phyloP scores from a whole-genome alignment of 2,329 filamentous ascomycete species.

The Ciborinia camelliae region DNA sequence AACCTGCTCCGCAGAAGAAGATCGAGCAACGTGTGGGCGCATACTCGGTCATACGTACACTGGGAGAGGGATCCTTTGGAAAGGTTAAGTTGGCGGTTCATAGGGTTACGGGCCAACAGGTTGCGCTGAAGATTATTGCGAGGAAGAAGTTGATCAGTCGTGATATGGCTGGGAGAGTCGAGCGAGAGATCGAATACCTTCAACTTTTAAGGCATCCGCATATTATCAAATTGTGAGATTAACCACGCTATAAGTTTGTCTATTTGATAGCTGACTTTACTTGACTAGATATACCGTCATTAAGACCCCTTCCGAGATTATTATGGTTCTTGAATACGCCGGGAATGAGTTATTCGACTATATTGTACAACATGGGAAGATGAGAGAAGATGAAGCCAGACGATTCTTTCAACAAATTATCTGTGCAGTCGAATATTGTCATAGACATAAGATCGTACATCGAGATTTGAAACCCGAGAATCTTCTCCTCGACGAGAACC shows the following conservation, averaged over 20 bases:
- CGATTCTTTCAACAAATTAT: constrained; percentile 99
- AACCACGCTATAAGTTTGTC: neutral
- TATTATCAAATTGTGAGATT: constrained; percentile 90
- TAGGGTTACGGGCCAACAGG: constrained; percentile 86
- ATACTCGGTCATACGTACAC: constrained; percentile 84
- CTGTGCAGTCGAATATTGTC: constrained; percentile 97
- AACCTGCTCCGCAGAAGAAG: constrained; percentile 43
- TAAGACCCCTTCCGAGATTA: constrained; percentile 89
- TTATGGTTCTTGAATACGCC: constrained; percentile 98
- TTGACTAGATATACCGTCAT: constrained; percentile 82
- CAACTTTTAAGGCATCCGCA: constrained; percentile 94
- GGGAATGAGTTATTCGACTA: constrained; percentile 97
- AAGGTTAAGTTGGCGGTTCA: constrained; percentile 98
- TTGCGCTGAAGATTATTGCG: constrained; percentile 96
- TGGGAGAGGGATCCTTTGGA: constrained; percentile 95
- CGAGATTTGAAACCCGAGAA: constrained; percentile 98
- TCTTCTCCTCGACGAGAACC: constrained; percentile 85
- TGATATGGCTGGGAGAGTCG: constrained; percentile 96
- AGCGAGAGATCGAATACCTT: constrained; percentile 96
- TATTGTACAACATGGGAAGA: constrained; percentile 88
- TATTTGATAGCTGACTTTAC: constrained; percentile 29
- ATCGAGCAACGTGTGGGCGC: constrained; percentile 83
- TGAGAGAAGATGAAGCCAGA: constrained; percentile 87
- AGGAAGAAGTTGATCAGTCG: constrained; percentile 93
- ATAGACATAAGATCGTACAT: constrained; percentile 98